These are phyloP conservation scores for Nelumbo lutea DNA, from an alignment of 164 flowering plant species.

Conservation along the genomic window DNA sequence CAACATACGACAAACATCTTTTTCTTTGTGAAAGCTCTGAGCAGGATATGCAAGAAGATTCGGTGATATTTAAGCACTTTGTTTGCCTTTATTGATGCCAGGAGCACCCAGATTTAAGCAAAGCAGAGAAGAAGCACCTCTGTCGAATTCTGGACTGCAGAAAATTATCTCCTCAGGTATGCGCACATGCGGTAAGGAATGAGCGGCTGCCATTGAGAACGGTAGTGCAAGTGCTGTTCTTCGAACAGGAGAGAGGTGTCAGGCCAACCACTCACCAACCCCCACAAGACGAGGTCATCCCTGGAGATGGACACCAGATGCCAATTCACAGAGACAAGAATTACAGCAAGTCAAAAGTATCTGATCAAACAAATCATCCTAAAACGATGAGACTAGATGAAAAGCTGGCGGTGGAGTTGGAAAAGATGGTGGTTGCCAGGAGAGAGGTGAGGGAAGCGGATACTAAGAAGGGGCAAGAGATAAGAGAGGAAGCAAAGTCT, in stretches of 20 bases:
- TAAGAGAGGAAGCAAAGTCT: constrained; percentile 20
- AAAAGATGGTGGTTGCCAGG: constrained; percentile 10
- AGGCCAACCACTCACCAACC: constrained; percentile 15
- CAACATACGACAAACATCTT: too few relatives aligned
- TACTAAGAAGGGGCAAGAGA: constrained; percentile 17
- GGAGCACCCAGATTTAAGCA: constrained; percentile 68
- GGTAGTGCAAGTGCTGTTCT: constrained; percentile 82
- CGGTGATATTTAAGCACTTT: background rate
- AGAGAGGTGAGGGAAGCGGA: constrained; percentile 18
- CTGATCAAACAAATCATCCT: constrained; percentile 4
- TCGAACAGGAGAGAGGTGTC: constrained; percentile 60
- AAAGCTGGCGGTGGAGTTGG: constrained; percentile 10
- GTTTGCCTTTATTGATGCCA: constrained; percentile 11
- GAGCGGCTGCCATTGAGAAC: constrained; percentile 83
- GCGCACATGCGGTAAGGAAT: constrained; percentile 73
- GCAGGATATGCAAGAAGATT: too few relatives aligned
- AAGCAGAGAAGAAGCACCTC: constrained; percentile 65
- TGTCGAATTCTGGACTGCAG: constrained; percentile 73
- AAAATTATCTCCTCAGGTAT: constrained; percentile 57
- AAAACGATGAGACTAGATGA: constrained; percentile 16
- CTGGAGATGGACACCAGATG: background rate
- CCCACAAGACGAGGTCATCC: constrained; percentile 6
- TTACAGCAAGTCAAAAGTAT: constrained; percentile 5
- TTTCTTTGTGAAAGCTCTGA: too few relatives aligned
- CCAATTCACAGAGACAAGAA: constrained; percentile 1